Percentiles rank a stretch among this genome's conserved stretches.
Conservation (phyloP, 2,329 filamentous ascomycete genomes). For the Hypoxylon sp. region DNA sequence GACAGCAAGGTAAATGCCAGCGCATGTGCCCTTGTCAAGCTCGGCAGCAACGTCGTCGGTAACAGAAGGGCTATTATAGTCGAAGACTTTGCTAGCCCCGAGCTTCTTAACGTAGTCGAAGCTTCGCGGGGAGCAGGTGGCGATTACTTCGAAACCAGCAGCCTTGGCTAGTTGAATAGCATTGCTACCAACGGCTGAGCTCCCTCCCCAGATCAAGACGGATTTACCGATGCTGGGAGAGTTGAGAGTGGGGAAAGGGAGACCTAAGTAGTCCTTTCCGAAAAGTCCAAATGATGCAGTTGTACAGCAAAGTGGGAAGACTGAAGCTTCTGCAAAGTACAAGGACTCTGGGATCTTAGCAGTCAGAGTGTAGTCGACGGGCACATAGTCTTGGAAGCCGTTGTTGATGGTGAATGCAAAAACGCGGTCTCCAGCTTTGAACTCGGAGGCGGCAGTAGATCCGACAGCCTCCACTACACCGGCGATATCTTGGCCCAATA, state of each 20-base stretch:
- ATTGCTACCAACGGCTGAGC: constrained; percentile 61
- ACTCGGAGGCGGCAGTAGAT: constrained; percentile 11
- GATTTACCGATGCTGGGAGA: constrained; percentile 42
- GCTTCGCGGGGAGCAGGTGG: constrained; percentile 58
- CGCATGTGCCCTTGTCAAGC: constrained; percentile 37
- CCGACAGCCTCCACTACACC: constrained; percentile 27
- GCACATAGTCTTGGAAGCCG: constrained; percentile 31
- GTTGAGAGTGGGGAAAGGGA: constrained; percentile 17
- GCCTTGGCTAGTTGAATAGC: constrained; percentile 62
- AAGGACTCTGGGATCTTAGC: constrained; percentile 26
- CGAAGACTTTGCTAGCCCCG: constrained; percentile 23
- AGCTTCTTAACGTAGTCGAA: constrained; percentile 28
- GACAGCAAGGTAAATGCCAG: constrained; percentile 38
- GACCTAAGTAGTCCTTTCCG: constrained; percentile 15
- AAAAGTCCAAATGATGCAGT: constrained; percentile 25
- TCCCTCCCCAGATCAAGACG: constrained; percentile 66
- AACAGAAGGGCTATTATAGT: constrained; percentile 17
- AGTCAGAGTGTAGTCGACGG: constrained; percentile 21
- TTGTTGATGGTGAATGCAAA: constrained; percentile 33
- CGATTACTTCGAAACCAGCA: constrained; percentile 62
- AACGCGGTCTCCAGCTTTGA: constrained; percentile 26
- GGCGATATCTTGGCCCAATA: constrained; percentile 29
- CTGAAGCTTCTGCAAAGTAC: constrained; percentile 20
- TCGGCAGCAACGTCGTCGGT: constrained; percentile 31
- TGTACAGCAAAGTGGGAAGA: constrained; percentile 31